Base-by-base conservation (phyloP, 441 rosid genomes). In the Pelargonium cotyledonis region DNA sequence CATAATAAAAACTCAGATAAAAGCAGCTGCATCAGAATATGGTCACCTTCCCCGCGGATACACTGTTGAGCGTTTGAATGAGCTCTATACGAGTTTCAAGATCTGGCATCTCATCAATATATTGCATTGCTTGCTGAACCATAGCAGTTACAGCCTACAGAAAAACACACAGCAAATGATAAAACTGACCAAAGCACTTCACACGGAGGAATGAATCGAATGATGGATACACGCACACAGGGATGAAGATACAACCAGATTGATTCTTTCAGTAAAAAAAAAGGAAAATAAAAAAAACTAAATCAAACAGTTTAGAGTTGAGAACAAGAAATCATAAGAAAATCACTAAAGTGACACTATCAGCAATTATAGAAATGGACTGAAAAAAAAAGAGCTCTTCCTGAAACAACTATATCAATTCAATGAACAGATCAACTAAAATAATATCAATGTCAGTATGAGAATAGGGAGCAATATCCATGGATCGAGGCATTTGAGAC, bases 71-170 rank as follows among this genome's bases (percentile, higher is more conserved):
- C 0, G 97, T 88, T 78, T 89, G 85, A 46, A 95, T 92, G 68
- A 95, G 93, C 80, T 95, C 99, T 40, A 89, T 80, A 60, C 88
- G 91, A 66, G 96, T 83, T 74, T 90, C 98, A 62, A 92, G 71
- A 69, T 95, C 98, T 29, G 97, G 98, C 15, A 97, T 92, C 85
- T 88, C 84, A 65, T 95, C 99, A 73, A 90, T 95, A 71, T 89
- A 95, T 66, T 81, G 83, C 96, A 92, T 95, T 10, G 97, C 98
- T 79, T 92, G 97, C 85, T 92, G 98, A 76, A 95, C 99, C 97
- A 95, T 86, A 14, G 93, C 91, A 75, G 92, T 88, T 51, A 92
- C 95, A 67, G 92, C 98, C 99, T 95, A 77, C 26, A 18, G 19
- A 57, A 26, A 53, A 8, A 60, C 12, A 35, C 41, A 68, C 12